Evolutionary conservation across 2,329 filamentous ascomycete species (phyloP), one percentile per base, ranked within the genome.

Genomic region (Colletotrichum godetiae): DNA sequence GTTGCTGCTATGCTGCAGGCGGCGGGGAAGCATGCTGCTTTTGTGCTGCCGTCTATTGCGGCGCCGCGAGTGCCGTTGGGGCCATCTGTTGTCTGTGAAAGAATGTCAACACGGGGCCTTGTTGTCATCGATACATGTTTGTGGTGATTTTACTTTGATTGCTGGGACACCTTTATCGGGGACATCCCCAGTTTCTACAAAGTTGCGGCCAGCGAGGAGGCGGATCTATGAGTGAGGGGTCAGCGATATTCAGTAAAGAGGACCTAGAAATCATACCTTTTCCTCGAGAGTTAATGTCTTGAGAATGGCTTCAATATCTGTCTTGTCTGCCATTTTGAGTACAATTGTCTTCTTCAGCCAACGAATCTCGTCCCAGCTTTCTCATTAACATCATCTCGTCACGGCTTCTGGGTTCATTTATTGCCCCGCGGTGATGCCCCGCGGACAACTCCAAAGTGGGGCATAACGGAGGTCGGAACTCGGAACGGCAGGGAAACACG

Each of bases 1-100:
- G 93, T 93, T 0, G 93, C 92, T 8, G 92, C 94, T 11, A 92
- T 88, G 68, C 92, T 94, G 73, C 94, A 86, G 62, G 92, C 93
- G 1, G 92, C 90, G 0, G 93, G 89, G 80, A 95, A 95, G 65
- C 73, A 74, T 37, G 73, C 73, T 13, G 73, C 70, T 27, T 72
- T 72, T 7, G 71, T 74, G 19, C 49, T 62, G 29, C 71, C 70
- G 57, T 75, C 70, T 52, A 73, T 75, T 4, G 73, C 73, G 19
- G 73, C 70, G 37, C 70, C 71, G 53, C 73, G 73, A n/a, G 71
- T 73, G 27, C 73, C 73, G 33, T 75, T 75, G 31, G 73, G 73
- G 15, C 73, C 73, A 27, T 75, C 73, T 22, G 71, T 73, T 24
- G 73, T 66, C 57, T 74, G 37, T 42, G 2, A 33, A 15, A 2